phyloP scores from a whole-genome alignment of 2,329 filamentous ascomycete genomes.

The Ceratocystis variospora region DNA sequence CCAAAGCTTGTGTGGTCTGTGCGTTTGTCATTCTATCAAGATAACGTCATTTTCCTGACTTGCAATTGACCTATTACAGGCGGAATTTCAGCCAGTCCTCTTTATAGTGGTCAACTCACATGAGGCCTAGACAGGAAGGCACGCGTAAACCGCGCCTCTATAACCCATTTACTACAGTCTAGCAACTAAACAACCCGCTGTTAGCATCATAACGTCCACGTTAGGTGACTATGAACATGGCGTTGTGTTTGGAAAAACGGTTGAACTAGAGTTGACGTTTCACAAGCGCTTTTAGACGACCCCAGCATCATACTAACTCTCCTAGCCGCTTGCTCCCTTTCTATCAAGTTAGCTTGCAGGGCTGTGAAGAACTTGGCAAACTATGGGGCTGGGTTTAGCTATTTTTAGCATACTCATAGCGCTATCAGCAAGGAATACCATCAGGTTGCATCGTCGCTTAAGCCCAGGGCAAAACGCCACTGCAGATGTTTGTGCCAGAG shows the following conservation, averaged over 20 bases:
- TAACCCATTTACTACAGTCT: too few species aligned
- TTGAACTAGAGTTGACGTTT: background rate
- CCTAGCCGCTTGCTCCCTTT: background rate
- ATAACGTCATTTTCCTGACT: background rate
- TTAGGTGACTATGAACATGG: background rate
- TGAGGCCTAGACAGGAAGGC: background rate
- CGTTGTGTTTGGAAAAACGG: background rate
- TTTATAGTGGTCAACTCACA: too few species aligned
- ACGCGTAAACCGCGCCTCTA: too few species aligned
- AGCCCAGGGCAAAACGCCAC: too few species aligned
- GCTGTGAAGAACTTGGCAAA: background rate
- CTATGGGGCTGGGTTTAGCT: background rate
- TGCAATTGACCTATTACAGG: background rate
- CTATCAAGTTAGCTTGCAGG: background rate
- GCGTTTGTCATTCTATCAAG: background rate
- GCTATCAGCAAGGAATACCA: background rate
- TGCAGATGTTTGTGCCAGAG: background rate
- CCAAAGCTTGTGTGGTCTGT: background rate
- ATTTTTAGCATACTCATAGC: background rate
- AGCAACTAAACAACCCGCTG: background rate
- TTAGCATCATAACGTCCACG: background rate
- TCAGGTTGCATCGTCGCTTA: background rate
- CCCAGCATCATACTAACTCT: background rate
- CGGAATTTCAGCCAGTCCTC: background rate
- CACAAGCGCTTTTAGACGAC: background rate